Conservation (phyloP, 441 rosid genomes). For the Croton setiger region DNA sequence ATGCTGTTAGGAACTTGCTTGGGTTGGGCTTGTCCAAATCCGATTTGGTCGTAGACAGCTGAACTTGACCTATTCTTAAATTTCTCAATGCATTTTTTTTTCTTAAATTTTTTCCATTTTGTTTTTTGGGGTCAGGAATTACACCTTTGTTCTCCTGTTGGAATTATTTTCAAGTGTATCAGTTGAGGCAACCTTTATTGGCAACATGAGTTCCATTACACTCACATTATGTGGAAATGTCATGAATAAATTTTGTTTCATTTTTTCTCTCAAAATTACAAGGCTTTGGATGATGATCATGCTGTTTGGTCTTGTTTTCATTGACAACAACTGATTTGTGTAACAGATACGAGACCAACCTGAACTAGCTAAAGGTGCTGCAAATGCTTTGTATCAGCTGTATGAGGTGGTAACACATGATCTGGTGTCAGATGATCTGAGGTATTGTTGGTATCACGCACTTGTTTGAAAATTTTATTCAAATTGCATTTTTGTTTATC, state of each 20-base stretch:
- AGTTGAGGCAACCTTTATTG: not conserved
- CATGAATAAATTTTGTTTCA: not conserved
- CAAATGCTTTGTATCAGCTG: slow-evolving; percentile 72
- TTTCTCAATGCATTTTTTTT: not conserved
- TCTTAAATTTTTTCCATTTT: not conserved
- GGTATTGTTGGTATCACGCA: slow-evolving; percentile 40
- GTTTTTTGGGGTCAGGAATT: not conserved
- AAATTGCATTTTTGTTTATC: slow-evolving; percentile 7
- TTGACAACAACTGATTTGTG: slow-evolving; percentile 21
- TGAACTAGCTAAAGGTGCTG: slow-evolving; percentile 83
- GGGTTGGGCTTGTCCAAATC: no score
- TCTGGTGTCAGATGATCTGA: slow-evolving; percentile 72
- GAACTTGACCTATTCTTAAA: no score
- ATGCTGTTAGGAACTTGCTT: no score
- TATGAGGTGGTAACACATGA: slow-evolving; percentile 95
- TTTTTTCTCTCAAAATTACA: not conserved
- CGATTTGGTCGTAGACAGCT: no score
- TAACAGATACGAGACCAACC: slow-evolving; percentile 76
- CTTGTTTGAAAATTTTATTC: slow-evolving; percentile 12
- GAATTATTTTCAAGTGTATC: not conserved
- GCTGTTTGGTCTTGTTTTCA: slow-evolving; percentile 6
- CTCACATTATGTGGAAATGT: not conserved
- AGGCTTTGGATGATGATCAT: slow-evolving; percentile 1
- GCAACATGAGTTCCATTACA: not conserved
- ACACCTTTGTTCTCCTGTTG: not conserved